These are phyloP conservation scores for Hypsizygus marmoreus DNA, from an alignment of 768 basidiomycete species.

Conservation along the genomic window DNA sequence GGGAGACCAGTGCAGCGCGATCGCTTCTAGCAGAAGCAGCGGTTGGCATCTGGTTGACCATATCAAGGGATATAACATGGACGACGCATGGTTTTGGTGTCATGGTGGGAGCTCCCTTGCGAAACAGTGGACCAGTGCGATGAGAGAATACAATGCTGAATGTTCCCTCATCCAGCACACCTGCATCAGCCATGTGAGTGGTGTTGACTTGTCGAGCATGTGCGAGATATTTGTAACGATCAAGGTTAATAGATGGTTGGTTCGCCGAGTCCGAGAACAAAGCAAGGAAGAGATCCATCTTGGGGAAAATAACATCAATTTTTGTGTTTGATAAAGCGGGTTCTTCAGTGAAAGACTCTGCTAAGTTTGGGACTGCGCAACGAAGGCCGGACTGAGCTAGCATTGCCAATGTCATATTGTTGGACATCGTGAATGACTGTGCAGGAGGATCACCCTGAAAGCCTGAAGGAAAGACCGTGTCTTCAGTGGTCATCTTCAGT, in stretches of 20 bases:
- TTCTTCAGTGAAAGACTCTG: no score
- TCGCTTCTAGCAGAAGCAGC: neutral
- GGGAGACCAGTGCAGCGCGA: constrained; percentile 1
- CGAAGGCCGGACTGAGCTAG: no score
- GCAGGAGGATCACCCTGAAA: no score
- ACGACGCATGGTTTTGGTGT: neutral
- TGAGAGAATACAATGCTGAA: constrained; percentile 1
- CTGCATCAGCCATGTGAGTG: neutral
- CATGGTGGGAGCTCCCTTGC: neutral
- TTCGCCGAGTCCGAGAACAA: neutral
- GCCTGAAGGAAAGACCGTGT: no score
- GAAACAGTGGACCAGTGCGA: neutral
- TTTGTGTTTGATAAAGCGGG: neutral
- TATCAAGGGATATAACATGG: neutral
- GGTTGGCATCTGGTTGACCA: neutral
- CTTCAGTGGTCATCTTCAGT: no score
- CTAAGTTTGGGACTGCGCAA: no score
- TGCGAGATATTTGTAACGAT: neutral
- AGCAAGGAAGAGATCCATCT: constrained; percentile 1
- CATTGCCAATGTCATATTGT: no score
- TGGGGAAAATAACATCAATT: neutral
- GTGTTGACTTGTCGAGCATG: constrained; percentile 1
- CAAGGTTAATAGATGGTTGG: neutral
- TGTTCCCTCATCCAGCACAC: neutral
- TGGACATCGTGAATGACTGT: no score